Conservation (phyloP, 179 eudicot species). For the Silene coronaria region DNA sequence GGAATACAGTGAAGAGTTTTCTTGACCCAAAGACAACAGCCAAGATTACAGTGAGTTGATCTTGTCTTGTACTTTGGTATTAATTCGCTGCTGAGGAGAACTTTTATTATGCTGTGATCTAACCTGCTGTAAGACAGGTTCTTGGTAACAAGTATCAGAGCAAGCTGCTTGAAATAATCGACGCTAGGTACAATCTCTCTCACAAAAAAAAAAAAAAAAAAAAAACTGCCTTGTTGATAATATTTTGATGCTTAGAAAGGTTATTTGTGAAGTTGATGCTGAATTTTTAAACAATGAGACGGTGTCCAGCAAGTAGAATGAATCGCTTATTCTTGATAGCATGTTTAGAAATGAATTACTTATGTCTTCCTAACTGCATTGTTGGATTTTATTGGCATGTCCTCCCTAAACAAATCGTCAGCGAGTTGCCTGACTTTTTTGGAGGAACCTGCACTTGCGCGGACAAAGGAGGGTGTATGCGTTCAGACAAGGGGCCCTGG, state of each 20-base stretch:
- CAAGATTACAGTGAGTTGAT: slow-evolving; percentile 61
- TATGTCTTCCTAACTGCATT: not conserved
- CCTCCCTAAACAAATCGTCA: not conserved
- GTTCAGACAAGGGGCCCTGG: slow-evolving; percentile 45
- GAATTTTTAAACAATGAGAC: too few species aligned
- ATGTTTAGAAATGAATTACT: not conserved
- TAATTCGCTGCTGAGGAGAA: not conserved
- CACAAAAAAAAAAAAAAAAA: not conserved
- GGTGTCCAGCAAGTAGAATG: too few species aligned
- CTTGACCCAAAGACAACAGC: slow-evolving; percentile 95
- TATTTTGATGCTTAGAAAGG: too few species aligned
- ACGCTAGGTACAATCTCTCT: slow-evolving; percentile 46
- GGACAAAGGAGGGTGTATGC: slow-evolving; percentile 41
- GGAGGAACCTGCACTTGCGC: slow-evolving; percentile 40
- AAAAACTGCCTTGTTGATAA: not conserved
- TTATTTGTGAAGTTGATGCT: too few species aligned
- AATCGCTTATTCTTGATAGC: too few species aligned
- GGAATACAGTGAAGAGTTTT: slow-evolving; percentile 88
- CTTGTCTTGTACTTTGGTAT: slow-evolving; percentile 3
- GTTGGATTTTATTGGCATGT: not conserved
- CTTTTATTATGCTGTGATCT: not conserved
- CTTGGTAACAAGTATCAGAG: slow-evolving; percentile 89
- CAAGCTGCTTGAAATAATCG: slow-evolving; percentile 88
- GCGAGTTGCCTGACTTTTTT: slow-evolving; percentile 34
- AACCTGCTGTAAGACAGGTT: slow-evolving; percentile 42